Evolutionary conservation across 805 yeast genomes (phyloP), one percentile per base, ranked within the genome.

Genomic region (Kurtzmaniella fragi): DNA sequence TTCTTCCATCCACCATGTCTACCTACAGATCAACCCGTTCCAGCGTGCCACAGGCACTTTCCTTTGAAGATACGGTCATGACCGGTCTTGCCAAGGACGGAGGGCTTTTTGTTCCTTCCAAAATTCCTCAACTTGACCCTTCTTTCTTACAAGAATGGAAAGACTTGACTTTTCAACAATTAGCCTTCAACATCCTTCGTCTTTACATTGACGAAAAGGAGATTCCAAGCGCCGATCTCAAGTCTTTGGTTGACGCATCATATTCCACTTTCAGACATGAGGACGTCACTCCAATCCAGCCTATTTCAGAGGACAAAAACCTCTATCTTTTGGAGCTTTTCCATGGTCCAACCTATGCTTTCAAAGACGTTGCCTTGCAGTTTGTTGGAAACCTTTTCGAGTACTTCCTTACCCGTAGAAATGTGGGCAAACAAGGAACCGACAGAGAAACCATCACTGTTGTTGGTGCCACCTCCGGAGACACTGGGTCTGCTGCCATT

Each of bases 321-420:
- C 67, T 91, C 44, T 83, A 86, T 58, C 67, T 93, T 40, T 73
- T 93, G 54, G 99, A 93, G 66, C 73, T 93, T 43, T 93, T 93
- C 80, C 99, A 93, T 59, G 99, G 99, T 28, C 99, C 99, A 47
- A 93, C 99, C 3, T 93, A 91, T 57, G 99, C 99, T 12, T 93
- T 93, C 74, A 93, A 93, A 65, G 99, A 93, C 61, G 99, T 93
- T 47, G 99, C 99, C 4, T 75, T 93, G 57, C 99, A 93, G 64
- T 91, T 93, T 62, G 95, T 93, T 35, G 99, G 99, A 52, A 93
- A 93, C 70, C 71, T 93, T 50, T 93, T 93, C 62, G 99, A 93
- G 66, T 93, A 77, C 66, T 93, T 93, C 65, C 70, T 93, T 53
- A 70, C 74, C 43, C 82, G 96, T 64, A 76, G 78, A 52, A 93